Evolutionary conservation across 1,284 basidiomycete genomes (phyloP).

Genomic region (Heterobasidion parviporum): DNA sequence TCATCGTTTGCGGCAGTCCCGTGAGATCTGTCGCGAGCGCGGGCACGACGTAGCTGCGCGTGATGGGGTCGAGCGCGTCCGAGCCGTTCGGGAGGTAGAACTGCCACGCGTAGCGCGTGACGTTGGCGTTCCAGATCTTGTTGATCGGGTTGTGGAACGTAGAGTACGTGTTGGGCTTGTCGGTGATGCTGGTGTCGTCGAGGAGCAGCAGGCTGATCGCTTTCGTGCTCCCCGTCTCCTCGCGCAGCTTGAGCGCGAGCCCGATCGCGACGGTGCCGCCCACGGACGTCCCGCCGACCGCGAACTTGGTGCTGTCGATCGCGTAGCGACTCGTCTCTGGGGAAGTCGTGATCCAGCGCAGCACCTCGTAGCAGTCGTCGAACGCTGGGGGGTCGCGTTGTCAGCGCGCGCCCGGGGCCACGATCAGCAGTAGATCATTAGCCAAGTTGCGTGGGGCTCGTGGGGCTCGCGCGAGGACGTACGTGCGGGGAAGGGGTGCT

Average conservation of each 20-base stretch:
- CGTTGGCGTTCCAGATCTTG: not conserved
- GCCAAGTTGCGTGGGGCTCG: not conserved
- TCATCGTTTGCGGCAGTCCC: not conserved
- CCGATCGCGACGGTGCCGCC: not conserved
- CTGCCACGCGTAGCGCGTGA: not conserved
- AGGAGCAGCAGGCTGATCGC: not conserved
- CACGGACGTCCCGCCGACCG: not conserved
- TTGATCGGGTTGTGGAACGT: not conserved
- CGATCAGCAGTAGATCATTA: not conserved
- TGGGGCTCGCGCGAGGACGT: not conserved
- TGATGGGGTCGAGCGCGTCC: not conserved
- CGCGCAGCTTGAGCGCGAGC: not conserved
- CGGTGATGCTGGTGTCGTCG: not conserved
- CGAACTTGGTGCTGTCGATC: not conserved
- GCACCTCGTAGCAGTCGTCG: not conserved
- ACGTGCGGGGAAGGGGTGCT: not conserved
- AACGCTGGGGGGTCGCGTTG: not conserved
- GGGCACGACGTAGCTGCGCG: not conserved
- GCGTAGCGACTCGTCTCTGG: not conserved
- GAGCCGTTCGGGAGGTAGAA: not conserved
- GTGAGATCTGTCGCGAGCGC: not conserved
- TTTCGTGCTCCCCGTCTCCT: not conserved
- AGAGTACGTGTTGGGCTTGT: not conserved
- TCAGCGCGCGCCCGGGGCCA: not conserved
- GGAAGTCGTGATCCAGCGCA: not conserved